Base-by-base conservation (phyloP, 192 early-diverging fungal genomes). In the Backusella westeae region DNA sequence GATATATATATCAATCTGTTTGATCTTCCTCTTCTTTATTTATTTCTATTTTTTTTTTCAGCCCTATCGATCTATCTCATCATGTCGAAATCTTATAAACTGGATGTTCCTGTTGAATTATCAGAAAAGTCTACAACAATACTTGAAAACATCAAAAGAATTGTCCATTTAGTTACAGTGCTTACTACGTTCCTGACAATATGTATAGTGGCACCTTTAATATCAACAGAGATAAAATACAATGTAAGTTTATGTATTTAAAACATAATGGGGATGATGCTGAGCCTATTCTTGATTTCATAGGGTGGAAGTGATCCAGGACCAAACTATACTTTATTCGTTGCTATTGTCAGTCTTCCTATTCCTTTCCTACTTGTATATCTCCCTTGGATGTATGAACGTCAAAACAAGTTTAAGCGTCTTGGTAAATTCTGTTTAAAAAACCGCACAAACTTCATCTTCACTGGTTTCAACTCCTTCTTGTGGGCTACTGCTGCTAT, bases 341-440 rank as follows among this genome's bases (percentile, higher is more conserved):
- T 77, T 9, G 23, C 66, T 56, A 75, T 81, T n/a, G n/a, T 78
- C 15, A 78, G 71, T 67, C 17, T 77, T 14, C 53, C 70, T 49
- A 44, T 71, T n/a, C 76, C 80, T 8, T 44, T 78, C 14, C 19
- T 74, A 41, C 63, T 81, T 29, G 35, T 77, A 6, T 81, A 81
- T 66, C 77, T 81, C 19, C 80, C 80, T 35, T 81, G 80, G 80
- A 73, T 68, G 42, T 81, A 81, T 42, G 80, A 81, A 53, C 67
- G 38, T 7, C 66, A 81, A 5, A 74, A 77, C 35, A 81, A 81
- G 36, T 81, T 77, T 53, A 81, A 81, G 46, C 67, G 34, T n/a
- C 52, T 81, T 19, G 80, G 80, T 44, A 81, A 81, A 67, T 81
- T 81, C 26, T 74, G 69, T 36, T 35, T 81, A 21, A 77, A 81